Conservation (phyloP, 2,329 filamentous ascomycete genomes). For the Microcyclospora pomicola region DNA sequence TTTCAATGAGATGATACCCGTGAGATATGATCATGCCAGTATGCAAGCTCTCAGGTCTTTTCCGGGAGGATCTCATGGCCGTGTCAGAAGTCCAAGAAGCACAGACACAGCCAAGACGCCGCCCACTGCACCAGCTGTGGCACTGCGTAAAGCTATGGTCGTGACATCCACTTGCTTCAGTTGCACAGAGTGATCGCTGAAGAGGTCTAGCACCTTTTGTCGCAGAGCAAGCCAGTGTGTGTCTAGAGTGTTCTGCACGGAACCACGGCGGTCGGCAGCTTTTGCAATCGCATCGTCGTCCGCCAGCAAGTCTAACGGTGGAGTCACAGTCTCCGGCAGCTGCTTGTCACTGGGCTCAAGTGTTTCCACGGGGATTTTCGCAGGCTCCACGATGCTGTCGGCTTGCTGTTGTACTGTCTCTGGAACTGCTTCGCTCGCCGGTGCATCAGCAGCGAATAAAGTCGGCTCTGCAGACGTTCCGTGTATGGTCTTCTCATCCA, state of each 20-base stretch:
- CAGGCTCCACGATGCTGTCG: constrained; percentile 1
- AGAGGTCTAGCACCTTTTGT: constrained; percentile 17
- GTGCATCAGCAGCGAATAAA: constrained; percentile 13
- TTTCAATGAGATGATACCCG: constrained; percentile 39
- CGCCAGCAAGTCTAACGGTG: neutral
- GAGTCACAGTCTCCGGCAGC: neutral
- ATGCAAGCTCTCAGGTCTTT: neutral
- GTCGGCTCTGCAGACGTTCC: constrained; percentile 4
- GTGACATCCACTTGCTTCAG: constrained; percentile 34
- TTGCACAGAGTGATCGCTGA: constrained; percentile 32
- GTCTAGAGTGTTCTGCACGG: neutral
- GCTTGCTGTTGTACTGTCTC: constrained; percentile 7
- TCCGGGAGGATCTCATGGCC: constrained; percentile 10
- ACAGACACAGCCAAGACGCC: constrained; percentile 16
- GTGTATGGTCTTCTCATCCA: constrained; percentile 52
- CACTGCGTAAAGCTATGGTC: constrained; percentile 30
- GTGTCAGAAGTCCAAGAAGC: constrained; percentile 21
- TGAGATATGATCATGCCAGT: neutral
- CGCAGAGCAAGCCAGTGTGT: constrained; percentile 2
- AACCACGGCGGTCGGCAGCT: neutral
- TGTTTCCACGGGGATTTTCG: neutral
- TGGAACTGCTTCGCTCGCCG: constrained; percentile 4
- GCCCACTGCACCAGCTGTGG: constrained; percentile 24
- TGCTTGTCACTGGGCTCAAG: neutral
- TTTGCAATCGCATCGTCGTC: neutral